These are phyloP conservation scores for Aspergillaceae sp. DNA, from an alignment of 2,329 filamentous ascomycete genomes.

Conservation along the genomic window DNA sequence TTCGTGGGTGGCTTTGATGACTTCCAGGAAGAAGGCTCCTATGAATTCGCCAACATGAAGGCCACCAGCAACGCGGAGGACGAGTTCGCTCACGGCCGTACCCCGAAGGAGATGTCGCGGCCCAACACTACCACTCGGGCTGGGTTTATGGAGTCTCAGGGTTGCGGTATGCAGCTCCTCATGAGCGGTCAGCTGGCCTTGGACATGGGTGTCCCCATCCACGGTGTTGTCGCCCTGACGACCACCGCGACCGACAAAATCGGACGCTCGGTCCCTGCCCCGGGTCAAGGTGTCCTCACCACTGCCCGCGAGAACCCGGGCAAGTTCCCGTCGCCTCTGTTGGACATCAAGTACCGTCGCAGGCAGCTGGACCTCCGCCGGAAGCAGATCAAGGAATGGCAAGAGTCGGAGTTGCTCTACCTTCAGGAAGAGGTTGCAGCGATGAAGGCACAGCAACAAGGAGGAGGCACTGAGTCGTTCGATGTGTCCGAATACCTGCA, in stretches of 20 bases:
- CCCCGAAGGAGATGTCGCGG: constrained; percentile 93
- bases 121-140: constrained; percentile 94
- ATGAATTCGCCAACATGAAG: constrained; percentile 99
- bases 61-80: constrained; percentile 97
- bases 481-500: constrained; percentile 77
- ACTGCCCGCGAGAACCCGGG: constrained; percentile 83
- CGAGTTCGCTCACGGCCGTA: constrained; percentile 90
- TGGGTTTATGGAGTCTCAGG: constrained; percentile 99
- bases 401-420: constrained; percentile 88
- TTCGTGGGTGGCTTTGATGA: constrained; percentile 98
- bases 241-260: constrained; percentile 99
- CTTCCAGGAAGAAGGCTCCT: constrained; percentile 97
- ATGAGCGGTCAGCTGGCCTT: constrained; percentile 95
- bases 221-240: constrained; percentile 86
- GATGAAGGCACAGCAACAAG: constrained; percentile 61
- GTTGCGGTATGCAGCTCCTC: constrained; percentile 94
- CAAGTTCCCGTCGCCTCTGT: constrained; percentile 88
- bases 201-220: constrained; percentile 97
- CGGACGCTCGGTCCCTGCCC: constrained; percentile 90
- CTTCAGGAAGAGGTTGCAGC: constrained; percentile 86
- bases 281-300: constrained; percentile 92
- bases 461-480: constrained; percentile 51
- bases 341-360: constrained; percentile 96
- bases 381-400: constrained; percentile 92
- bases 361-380: constrained; percentile 90